A percentile compares a stretch with the other conserved stretches of the same genome.
Conservation (phyloP, 1,139 yeast species). For the Lodderomyces elongisporus region DNA sequence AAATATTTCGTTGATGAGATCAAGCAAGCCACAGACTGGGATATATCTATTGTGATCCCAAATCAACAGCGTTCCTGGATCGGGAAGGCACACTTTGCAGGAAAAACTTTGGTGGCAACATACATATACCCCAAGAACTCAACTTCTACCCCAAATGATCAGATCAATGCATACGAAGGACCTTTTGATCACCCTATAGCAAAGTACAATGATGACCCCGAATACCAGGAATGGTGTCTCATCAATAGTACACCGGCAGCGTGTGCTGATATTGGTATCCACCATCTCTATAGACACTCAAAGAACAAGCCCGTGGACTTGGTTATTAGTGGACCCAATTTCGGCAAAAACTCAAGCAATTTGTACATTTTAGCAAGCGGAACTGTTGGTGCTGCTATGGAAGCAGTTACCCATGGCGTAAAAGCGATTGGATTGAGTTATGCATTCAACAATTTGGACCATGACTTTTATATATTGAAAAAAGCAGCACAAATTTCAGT, state of each 20-base stretch:
- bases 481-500: constrained; percentile 70
- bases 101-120: constrained; percentile 62
- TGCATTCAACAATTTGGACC: constrained; percentile 60
- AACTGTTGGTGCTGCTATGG: constrained; percentile 98
- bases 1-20: constrained; percentile 76
- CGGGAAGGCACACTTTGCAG: constrained; percentile 95
- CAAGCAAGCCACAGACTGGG: constrained; percentile 67
- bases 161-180: constrained; percentile 54
- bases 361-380: constrained; percentile 88
- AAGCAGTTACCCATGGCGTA: constrained; percentile 76
- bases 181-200: constrained; percentile 54
- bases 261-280: constrained; percentile 85
- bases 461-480: constrained; percentile 48
- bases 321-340: constrained; percentile 92
- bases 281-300: constrained; percentile 53
- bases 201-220: constrained; percentile 21
- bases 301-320: constrained; percentile 63
- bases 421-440: constrained; percentile 78
- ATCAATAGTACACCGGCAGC: constrained; percentile 95
- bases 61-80: constrained; percentile 86
- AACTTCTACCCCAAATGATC: constrained; percentile 22
- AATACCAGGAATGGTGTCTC: constrained; percentile 73
- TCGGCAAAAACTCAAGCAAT: constrained; percentile 89
- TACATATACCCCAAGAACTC: constrained; percentile 54
- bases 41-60: constrained; percentile 79